phyloP scores from a whole-genome alignment of 1,284 basidiomycete species.

The Schizopora paradoxa region DNA sequence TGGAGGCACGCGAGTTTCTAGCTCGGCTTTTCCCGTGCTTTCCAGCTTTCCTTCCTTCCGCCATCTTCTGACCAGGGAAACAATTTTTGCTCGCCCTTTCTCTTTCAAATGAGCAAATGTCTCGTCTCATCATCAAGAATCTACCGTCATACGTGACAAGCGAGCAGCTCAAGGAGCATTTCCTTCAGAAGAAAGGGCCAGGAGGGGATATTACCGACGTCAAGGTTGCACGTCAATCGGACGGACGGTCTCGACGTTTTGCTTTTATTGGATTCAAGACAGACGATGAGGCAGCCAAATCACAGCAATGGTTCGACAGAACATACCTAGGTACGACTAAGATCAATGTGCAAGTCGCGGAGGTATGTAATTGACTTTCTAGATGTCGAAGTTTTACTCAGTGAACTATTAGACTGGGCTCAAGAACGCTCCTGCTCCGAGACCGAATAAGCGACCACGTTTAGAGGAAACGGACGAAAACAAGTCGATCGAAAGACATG shows the following conservation, averaged over 20 bases:
- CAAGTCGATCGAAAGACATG: conserved; percentile 19
- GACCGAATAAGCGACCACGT: conserved; percentile 66
- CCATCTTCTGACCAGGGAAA: no score
- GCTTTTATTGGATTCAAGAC: conserved; percentile 92
- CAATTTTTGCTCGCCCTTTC: conserved; percentile 1
- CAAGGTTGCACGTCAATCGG: conserved; percentile 71
- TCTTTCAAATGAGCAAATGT: conserved; percentile 46
- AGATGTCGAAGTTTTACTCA: conserved; percentile 3
- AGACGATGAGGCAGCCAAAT: conserved; percentile 69
- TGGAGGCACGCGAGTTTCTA: conserved; percentile 1
- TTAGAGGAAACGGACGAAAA: conserved; percentile 34
- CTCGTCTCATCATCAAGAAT: conserved; percentile 89
- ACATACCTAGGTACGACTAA: conserved; percentile 76
- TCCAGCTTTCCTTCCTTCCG: conserved; percentile 1
- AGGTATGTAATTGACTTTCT: conserved; percentile 43
- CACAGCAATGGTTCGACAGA: conserved; percentile 81
- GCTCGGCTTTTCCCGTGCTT: conserved; percentile 11
- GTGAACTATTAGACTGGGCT: conserved; percentile 40
- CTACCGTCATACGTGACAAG: conserved; percentile 74
- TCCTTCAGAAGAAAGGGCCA: conserved; percentile 59
- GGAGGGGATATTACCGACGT: conserved; percentile 79
- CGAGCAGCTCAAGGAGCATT: conserved; percentile 64
- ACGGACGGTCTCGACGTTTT: conserved; percentile 83
- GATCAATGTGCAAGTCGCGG: conserved; percentile 74
- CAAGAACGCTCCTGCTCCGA: conserved; percentile 57